Base-by-base conservation (phyloP, 805 yeast genomes). In the Suhomyces vadensis region DNA sequence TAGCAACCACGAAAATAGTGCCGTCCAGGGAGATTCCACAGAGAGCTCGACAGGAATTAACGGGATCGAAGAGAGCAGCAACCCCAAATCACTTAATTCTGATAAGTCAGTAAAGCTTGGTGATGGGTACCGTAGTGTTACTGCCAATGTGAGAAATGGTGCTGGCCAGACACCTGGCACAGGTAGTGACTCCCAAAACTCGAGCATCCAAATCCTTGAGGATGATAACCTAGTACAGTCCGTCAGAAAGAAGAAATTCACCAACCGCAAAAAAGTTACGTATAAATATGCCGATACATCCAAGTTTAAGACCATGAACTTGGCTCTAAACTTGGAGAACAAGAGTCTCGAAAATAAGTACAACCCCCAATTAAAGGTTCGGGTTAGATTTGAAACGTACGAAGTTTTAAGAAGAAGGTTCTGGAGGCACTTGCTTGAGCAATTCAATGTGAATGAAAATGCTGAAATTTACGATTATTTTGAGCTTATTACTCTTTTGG, bases 381-480 rank as follows among this genome's bases (percentile, higher is more conserved):
- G 82, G 20, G 81, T 83, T 2, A 75, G 83, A 44, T 89, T 81
- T 56, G 77, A 82, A 47, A 79, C 91, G 0, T 89, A 89, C 60
- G 71, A 71, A 0, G 73, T 69, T 3, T 67, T 90, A 38, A 72
- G 91, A 49, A 77, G 76, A 49, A 81, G 81, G 42, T 78, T 91
- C 51, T 89, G 96, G 92, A 64, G 70, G 33, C 71, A 78, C 8
- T 68, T 88, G 5, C 67, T 87, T 11, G 75, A 74, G 26, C 78
- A 79, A 49, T 83, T 74, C 53, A 79, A 61, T 36, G 65, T 64
- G 21, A 74, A 64, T 41, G 78, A 71, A 19, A 17, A 29, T 7
- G 44, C 49, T 1, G 63, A 63, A 9, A 55, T 64, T 7, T 69
- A 80, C 49, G 81, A 81, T 51, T 68, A 79, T 37, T 70, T 81